phyloP scores from a whole-genome alignment of 2,329 filamentous ascomycete species.

The Ascosphaera aggregata region DNA sequence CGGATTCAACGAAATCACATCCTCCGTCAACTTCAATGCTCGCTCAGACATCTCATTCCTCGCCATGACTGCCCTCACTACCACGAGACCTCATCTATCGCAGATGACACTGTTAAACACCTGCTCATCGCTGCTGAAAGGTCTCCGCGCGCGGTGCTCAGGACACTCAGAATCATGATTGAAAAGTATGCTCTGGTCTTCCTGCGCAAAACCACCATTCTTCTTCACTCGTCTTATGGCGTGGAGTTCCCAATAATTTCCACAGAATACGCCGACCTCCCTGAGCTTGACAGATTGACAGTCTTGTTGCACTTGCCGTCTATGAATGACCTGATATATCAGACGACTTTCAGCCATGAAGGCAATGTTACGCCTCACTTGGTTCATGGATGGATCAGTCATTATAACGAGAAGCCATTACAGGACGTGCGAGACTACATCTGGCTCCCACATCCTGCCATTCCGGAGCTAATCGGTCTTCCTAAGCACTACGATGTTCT shows the following conservation, averaged over 20 bases:
- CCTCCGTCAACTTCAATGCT: conserved; percentile 58
- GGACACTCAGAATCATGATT: conserved; percentile 21
- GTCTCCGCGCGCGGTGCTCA: conserved; percentile 5
- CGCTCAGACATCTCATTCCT: conserved; percentile 60
- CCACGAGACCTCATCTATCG: too few species aligned
- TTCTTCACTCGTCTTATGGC: conserved; percentile 72
- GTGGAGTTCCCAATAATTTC: conserved; percentile 60
- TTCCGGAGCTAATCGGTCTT: conserved; percentile 82
- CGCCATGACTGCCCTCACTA: conserved; percentile 86
- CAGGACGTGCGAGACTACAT: conserved; percentile 13
- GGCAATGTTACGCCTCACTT: conserved; percentile 24
- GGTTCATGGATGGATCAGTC: conserved; percentile 47
- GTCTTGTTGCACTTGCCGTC: conserved; percentile 51
- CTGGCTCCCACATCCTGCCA: conserved; percentile 50
- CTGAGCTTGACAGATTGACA: conserved; percentile 65
- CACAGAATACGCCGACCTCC: conserved; percentile 18
- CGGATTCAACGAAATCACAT: conserved; percentile 81
- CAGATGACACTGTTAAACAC: conserved; percentile 15
- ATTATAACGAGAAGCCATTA: conserved; percentile 16
- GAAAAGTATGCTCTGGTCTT: conserved; percentile 77
- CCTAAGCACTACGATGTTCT: conserved; percentile 81
- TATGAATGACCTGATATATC: conserved; percentile 53
- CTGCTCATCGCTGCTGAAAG: conserved; percentile 10
- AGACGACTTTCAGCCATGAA: conserved; percentile 22
- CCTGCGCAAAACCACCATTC: conserved; percentile 59